These are phyloP conservation scores for Aspergillus nomiae DNA, from an alignment of 2,329 filamentous ascomycete genomes.

Conservation along the genomic window DNA sequence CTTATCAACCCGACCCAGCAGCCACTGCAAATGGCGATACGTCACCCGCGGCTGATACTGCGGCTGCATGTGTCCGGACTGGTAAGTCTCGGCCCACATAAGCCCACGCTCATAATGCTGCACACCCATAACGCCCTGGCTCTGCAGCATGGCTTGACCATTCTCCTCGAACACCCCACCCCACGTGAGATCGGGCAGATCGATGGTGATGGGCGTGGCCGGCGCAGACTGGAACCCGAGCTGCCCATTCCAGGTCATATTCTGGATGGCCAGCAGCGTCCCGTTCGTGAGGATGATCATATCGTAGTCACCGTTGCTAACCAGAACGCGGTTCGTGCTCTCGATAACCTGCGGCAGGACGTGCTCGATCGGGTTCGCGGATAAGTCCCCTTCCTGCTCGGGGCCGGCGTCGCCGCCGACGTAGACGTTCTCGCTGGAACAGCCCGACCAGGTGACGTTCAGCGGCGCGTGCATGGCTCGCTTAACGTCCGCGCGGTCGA, in stretches of 20 bases:
- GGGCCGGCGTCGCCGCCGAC: constrained; percentile 31
- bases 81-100: constrained; percentile 60
- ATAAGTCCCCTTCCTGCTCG: not conserved
- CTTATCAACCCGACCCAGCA: constrained; percentile 32
- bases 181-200: constrained; percentile 59
- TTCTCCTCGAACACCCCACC: constrained; percentile 53
- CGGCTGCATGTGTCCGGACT: constrained; percentile 47
- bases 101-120: constrained; percentile 75
- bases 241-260: constrained; percentile 76
- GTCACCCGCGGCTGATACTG: constrained; percentile 70
- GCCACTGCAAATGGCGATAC: constrained; percentile 63
- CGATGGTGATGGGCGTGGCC: constrained; percentile 49
- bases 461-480: constrained; percentile 62
- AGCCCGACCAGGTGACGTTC: constrained; percentile 45
- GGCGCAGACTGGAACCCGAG: constrained; percentile 69
- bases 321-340: constrained; percentile 69
- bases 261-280: constrained; percentile 72
- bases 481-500: constrained; percentile 70
- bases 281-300: constrained; percentile 69
- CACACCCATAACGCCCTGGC: constrained; percentile 68
- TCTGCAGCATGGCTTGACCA: constrained; percentile 62
- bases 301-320: constrained; percentile 72
- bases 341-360: constrained; percentile 71
- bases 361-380: not conserved
- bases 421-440: constrained; percentile 38